Conservation (phyloP, 2,329 filamentous ascomycete species). For the Hymenotorrendiella dingleyae region DNA sequence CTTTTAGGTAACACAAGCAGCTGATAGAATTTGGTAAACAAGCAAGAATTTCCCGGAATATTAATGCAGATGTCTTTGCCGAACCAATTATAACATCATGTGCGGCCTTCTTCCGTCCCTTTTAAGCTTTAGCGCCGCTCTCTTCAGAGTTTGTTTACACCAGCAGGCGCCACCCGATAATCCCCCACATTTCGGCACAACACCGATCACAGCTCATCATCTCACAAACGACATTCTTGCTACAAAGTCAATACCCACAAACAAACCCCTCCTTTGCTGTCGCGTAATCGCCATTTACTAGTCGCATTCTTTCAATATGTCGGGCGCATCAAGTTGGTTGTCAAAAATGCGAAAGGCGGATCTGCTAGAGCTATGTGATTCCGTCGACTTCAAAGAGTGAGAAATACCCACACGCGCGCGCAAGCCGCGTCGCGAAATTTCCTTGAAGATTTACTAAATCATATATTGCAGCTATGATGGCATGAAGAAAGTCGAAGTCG, state of each 20-base stretch:
- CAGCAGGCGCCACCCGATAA: neutral
- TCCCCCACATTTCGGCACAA: conserved; percentile 3
- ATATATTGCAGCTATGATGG: conserved; percentile 53
- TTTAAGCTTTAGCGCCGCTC: neutral
- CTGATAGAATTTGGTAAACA: too few relatives aligned
- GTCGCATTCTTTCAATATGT: conserved; percentile 46
- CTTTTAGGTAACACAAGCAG: too few relatives aligned
- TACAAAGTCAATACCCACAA: conserved; percentile 5
- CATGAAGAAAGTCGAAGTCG: conserved; percentile 74
- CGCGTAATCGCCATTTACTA: conserved; percentile 43
- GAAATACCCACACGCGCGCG: conserved; percentile 32
- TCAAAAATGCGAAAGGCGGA: conserved; percentile 77
- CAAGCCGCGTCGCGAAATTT: conserved; percentile 8
- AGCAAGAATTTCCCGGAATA: too few relatives aligned
- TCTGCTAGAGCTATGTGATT: conserved; percentile 66
- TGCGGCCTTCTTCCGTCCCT: too few relatives aligned
- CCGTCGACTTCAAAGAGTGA: conserved; percentile 67
- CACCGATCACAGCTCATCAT: conserved; percentile 2
- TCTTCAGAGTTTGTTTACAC: conserved; percentile 7
- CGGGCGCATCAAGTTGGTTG: conserved; percentile 64
- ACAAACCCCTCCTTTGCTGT: conserved; percentile 19
- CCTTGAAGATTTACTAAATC: too few relatives aligned
- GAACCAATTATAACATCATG: too few relatives aligned
- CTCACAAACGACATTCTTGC: conserved; percentile 7
- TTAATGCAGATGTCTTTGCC: too few relatives aligned